Conservation (phyloP, 2,329 filamentous ascomycete genomes). For the Emericellopsis cladophorae region DNA sequence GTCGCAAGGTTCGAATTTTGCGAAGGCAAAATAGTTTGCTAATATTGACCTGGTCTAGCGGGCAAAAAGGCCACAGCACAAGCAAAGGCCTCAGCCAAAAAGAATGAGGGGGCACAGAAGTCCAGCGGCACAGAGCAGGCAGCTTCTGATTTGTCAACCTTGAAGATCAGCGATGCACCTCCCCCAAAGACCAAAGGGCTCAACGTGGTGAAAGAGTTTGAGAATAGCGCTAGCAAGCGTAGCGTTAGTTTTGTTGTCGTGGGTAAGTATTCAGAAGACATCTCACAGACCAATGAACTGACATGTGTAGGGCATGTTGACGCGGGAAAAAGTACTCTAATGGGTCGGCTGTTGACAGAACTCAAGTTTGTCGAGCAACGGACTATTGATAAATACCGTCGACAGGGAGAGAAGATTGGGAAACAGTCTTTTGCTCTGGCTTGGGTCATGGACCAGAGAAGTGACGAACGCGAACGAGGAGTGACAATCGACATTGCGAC, state of each 20-base stretch:
- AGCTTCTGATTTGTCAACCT: constrained; percentile 15
- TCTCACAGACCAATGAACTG: background rate
- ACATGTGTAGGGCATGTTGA: constrained; percentile 69
- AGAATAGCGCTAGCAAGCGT: constrained; percentile 63
- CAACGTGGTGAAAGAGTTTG: constrained; percentile 71
- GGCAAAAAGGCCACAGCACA: constrained; percentile 24
- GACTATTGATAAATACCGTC: constrained; percentile 76
- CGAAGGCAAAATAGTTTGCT: constrained; percentile 33
- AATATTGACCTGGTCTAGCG: constrained; percentile 42
- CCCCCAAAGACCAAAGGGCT: constrained; percentile 64
- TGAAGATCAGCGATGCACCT: constrained; percentile 37
- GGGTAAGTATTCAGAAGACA: constrained; percentile 36
- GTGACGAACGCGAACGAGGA: constrained; percentile 77
- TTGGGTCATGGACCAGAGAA: constrained; percentile 90
- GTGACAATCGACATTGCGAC: constrained; percentile 96
- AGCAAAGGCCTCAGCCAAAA: constrained; percentile 2
- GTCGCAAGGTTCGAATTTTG: constrained; percentile 67
- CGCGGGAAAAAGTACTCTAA: constrained; percentile 92
- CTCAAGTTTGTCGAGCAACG: constrained; percentile 78
- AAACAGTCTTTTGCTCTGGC: constrained; percentile 94
- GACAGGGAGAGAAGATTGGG: constrained; percentile 81
- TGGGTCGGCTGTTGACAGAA: constrained; percentile 88
- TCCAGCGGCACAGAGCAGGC: constrained; percentile 10
- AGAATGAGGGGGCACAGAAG: constrained; percentile 17
- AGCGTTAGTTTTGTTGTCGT: constrained; percentile 87